Evolutionary conservation across 2,329 filamentous ascomycete species (phyloP).

Genomic region (Alternaria rosae): DNA sequence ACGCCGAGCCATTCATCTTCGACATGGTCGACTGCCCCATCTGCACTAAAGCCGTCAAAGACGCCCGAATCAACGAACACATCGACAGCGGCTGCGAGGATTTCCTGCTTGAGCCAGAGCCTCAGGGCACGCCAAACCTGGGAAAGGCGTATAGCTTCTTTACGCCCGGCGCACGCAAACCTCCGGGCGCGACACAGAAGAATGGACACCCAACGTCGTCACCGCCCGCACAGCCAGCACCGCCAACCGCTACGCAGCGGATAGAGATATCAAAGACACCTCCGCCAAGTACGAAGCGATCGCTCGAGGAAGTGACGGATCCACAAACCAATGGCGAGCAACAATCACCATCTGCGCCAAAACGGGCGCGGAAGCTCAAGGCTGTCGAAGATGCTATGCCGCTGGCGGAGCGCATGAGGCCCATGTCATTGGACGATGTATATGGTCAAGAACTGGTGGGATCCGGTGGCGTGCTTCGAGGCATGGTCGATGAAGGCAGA

Average conservation of each 20-base stretch:
- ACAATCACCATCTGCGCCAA: conserved; percentile 55
- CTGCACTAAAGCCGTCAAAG: conserved; percentile 75
- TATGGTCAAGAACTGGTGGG: conserved; percentile 93
- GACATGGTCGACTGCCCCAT: conserved; percentile 78
- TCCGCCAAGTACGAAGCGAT: conserved; percentile 35
- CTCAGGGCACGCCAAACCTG: conserved; percentile 35
- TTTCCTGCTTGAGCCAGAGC: conserved; percentile 65
- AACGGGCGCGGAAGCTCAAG: conserved; percentile 64
- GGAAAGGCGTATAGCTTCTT: conserved; percentile 61
- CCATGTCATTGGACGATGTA: conserved; percentile 81
- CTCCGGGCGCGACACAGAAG: conserved; percentile 23
- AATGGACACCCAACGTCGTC: conserved; percentile 31
- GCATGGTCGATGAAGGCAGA: conserved; percentile 82
- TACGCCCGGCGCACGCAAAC: conserved; percentile 58
- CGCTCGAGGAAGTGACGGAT: conserved; percentile 30
- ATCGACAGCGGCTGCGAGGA: conserved; percentile 82
- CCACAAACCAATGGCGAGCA: conserved; percentile 25
- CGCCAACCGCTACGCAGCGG: conserved; percentile 15
- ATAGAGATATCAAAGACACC: conserved; percentile 36
- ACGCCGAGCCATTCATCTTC: conserved; percentile 14
- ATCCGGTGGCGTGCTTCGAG: conserved; percentile 79
- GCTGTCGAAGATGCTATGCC: conserved; percentile 75
- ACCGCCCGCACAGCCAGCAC: conserved; percentile 23
- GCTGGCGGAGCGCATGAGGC: conserved; percentile 92
- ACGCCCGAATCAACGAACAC: conserved; percentile 84